Percentiles rank a stretch among this genome's conserved stretches.
phyloP scores from a whole-genome alignment of 2,329 filamentous ascomycete genomes.

The Colletotrichum gigasporum region DNA sequence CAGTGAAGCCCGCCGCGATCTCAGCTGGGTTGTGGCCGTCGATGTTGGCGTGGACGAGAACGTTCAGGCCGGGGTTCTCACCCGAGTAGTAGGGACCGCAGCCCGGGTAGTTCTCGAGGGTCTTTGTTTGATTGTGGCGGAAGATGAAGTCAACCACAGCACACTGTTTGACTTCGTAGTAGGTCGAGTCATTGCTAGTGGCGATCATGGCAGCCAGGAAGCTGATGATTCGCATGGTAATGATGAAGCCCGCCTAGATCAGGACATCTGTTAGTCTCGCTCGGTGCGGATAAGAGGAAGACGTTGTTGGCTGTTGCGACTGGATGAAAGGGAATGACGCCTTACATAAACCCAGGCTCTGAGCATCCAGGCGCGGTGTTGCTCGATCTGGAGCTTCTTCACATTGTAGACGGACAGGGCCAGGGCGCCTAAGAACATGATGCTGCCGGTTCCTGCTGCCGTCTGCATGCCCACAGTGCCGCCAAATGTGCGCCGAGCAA shows the following conservation, averaged over 20 bases:
- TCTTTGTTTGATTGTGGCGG: conserved; percentile 34
- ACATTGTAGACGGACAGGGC: conserved; percentile 64
- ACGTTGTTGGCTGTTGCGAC: background rate
- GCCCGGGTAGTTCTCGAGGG: conserved; percentile 49
- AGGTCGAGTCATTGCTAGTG: conserved; percentile 33
- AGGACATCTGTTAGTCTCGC: background rate
- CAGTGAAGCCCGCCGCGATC: conserved; percentile 51
- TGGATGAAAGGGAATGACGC: background rate
- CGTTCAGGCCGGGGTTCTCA: conserved; percentile 36
- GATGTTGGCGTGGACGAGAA: conserved; percentile 44
- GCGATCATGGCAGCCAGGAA: conserved; percentile 49
- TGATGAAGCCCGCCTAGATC: conserved; percentile 53
- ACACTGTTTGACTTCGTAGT: conserved; percentile 51
- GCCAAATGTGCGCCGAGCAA: conserved; percentile 60
- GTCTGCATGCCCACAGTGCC: conserved; percentile 61
- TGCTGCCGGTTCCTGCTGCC: conserved; percentile 51
- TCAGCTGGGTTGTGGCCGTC: conserved; percentile 37
- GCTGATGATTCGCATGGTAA: conserved; percentile 59
- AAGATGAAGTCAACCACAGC: conserved; percentile 55
- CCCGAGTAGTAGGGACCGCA: conserved; percentile 51
- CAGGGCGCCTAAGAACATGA: conserved; percentile 54
- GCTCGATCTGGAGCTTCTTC: conserved; percentile 68
- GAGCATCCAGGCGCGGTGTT: conserved; percentile 73
- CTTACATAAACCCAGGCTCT: conserved; percentile 60
- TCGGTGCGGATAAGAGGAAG: background rate